Conservation (phyloP, 2,329 filamentous ascomycete species). For the Graphiopsis chlorocephala region DNA sequence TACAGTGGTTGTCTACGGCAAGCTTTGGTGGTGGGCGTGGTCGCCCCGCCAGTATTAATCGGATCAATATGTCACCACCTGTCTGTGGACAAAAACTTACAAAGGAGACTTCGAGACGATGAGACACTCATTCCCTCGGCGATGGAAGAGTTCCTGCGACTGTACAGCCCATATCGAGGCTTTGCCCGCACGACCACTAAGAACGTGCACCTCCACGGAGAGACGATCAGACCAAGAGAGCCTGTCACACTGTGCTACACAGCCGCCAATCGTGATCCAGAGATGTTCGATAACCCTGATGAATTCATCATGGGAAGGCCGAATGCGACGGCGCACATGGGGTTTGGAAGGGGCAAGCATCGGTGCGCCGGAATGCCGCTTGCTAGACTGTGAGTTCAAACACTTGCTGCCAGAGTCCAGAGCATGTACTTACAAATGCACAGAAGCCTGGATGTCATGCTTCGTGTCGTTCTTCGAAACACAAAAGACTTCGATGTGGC, state of each 20-base stretch:
- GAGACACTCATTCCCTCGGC: not conserved
- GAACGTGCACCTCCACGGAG: conserved; percentile 5
- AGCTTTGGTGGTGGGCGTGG: conserved; percentile 1
- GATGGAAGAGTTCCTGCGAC: conserved; percentile 1
- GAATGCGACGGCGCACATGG: not conserved
- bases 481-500: not conserved
- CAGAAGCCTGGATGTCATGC: not conserved
- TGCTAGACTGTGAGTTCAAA: not conserved
- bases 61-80: not conserved
- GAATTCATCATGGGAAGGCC: conserved; percentile 2
- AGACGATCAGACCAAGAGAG: not conserved
- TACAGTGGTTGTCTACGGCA: not conserved
- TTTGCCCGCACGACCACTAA: not conserved
- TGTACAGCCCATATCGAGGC: conserved; percentile 4
- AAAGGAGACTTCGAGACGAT: not conserved
- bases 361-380: conserved; percentile 7
- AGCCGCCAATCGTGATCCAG: conserved; percentile 4
- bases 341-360: conserved; percentile 4
- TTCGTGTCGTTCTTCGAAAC: not conserved
- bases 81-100: not conserved
- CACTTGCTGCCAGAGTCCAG: not conserved
- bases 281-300: not conserved
- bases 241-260: conserved; percentile 3
- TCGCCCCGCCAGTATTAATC: not conserved
- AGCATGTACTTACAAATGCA: not conserved